Evolutionary conservation across 2,329 filamentous ascomycete genomes (phyloP).

Genomic region (Parasarocladium wereldwijsianum): DNA sequence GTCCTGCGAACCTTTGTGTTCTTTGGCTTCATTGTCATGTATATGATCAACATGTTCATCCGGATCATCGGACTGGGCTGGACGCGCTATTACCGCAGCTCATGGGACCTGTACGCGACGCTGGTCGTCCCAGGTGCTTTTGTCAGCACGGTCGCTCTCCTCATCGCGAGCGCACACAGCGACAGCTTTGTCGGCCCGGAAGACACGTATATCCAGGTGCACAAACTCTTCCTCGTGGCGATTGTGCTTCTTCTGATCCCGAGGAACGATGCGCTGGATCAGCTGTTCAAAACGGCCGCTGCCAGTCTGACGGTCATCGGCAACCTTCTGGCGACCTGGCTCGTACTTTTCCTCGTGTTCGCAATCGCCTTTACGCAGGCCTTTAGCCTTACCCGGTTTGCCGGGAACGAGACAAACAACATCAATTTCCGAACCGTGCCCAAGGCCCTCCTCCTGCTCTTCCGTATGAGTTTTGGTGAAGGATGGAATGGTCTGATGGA

Average conservation of each 20-base stretch:
- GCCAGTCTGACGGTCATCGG: conserved; percentile 82
- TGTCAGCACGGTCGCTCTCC: conserved; percentile 60
- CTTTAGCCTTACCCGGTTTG: conserved; percentile 88
- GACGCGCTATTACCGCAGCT: conserved; percentile 80
- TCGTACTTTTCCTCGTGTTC: conserved; percentile 90
- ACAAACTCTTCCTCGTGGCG: conserved; percentile 88
- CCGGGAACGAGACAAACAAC: conserved; percentile 54
- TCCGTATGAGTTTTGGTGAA: conserved; percentile 85
- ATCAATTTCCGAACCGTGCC: conserved; percentile 89
- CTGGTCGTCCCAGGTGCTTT: conserved; percentile 68
- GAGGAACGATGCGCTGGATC: conserved; percentile 90
- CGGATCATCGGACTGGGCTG: conserved; percentile 82
- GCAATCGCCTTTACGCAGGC: conserved; percentile 93
- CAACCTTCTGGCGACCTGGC: conserved; percentile 91
- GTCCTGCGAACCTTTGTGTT: conserved; percentile 60
- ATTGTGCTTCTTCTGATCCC: conserved; percentile 85
- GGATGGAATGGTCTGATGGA: conserved; percentile 97
- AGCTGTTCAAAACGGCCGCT: conserved; percentile 96
- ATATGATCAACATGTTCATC: conserved; percentile 68
- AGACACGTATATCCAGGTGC: conserved; percentile 61
- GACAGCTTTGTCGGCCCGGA: conserved; percentile 14
- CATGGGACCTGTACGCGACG: conserved; percentile 88
- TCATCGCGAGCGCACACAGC: conserved; percentile 45
- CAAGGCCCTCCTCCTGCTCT: conserved; percentile 83
- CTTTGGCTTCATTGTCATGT: conserved; percentile 66